Conservation (phyloP, 2,329 filamentous ascomycete species). For the Ceratocystis diversiconidia region DNA sequence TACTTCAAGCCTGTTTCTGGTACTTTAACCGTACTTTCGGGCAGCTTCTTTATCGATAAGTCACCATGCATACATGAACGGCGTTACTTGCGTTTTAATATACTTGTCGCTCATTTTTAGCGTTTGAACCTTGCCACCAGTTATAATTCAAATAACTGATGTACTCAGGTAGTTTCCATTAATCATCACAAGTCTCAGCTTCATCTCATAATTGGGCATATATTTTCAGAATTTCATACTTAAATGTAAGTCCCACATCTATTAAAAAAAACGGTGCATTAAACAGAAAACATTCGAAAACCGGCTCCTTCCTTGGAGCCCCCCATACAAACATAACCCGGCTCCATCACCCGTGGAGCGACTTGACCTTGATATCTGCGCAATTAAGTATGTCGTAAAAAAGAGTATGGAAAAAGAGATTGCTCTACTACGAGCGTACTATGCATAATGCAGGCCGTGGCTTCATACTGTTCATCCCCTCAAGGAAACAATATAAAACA, state of each 20-base stretch:
- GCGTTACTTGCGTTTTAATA: too few species aligned
- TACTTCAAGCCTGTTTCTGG: too few species aligned
- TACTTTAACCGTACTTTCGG: too few species aligned
- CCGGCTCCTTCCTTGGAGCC: constrained; percentile 11
- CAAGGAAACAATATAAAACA: not conserved
- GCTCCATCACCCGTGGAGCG: constrained; percentile 12
- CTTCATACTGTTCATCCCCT: not conserved
- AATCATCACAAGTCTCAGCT: not conserved
- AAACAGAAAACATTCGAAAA: constrained; percentile 1
- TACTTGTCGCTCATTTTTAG: too few species aligned
- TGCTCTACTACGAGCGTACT: constrained; percentile 13
- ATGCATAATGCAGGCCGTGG: constrained; percentile 13
- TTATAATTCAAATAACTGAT: not conserved
- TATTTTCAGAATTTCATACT: not conserved
- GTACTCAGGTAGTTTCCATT: not conserved
- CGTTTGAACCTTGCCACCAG: too few species aligned
- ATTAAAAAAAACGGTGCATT: constrained; percentile 8
- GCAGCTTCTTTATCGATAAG: too few species aligned
- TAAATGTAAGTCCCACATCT: constrained; percentile 8
- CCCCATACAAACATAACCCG: constrained; percentile 12
- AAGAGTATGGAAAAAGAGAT: constrained; percentile 5
- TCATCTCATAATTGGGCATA: not conserved
- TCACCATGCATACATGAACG: too few species aligned
- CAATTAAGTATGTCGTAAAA: constrained; percentile 12
- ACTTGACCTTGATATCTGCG: constrained; percentile 11